Evolutionary conservation across 768 basidiomycete genomes (phyloP), one percentile per base, ranked within the genome.

Genomic region (Pleurotus salmoneostramineus): DNA sequence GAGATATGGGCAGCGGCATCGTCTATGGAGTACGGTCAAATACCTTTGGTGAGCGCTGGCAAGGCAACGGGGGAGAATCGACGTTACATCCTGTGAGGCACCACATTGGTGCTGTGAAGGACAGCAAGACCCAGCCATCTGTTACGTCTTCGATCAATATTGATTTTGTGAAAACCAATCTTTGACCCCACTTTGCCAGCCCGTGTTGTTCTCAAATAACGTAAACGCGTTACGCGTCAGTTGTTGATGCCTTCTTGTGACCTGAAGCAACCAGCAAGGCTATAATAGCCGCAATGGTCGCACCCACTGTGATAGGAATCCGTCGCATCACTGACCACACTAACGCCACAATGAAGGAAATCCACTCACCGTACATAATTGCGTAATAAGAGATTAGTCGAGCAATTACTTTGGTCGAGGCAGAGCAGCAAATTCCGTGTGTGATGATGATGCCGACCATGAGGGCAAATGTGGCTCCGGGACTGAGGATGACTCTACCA

Each of bases 21-120:
- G 57, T 86, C 84, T 84, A 59, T 8, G 21, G 27, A n/a, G n/a
- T 15, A 5, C 37, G 31, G 32, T 4, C 63, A 32, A 54, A 44
- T 31, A 43, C 33, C 14, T 33, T 45, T 51, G 8, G 33, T 14
- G 10, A 43, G 17, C 34, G 36, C 17, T 40, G n/a, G n/a, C 32
- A n/a, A 15, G 37, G 36, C 32, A 44, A 46, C 4, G 52, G 15
- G 15, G 17, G 37, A 42, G 6, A 27, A 27, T 27, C 21, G 4
- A 68, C 81, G 37, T 62, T 56, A 84, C 84, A 86, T 60, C 84
- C 84, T 0, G 84, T 85, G 56, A 86, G 66, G 1, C 81, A 82
- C 84, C 84, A 86, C 83, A 85, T 85, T 1, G 83, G 80, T 1
- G 83, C 71, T 0, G 83, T 85, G 64, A 86, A 85, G 0, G 85